These are phyloP conservation scores for Backusella luteola DNA, from an alignment of 192 early-diverging fungal species.

Conservation along the genomic window DNA sequence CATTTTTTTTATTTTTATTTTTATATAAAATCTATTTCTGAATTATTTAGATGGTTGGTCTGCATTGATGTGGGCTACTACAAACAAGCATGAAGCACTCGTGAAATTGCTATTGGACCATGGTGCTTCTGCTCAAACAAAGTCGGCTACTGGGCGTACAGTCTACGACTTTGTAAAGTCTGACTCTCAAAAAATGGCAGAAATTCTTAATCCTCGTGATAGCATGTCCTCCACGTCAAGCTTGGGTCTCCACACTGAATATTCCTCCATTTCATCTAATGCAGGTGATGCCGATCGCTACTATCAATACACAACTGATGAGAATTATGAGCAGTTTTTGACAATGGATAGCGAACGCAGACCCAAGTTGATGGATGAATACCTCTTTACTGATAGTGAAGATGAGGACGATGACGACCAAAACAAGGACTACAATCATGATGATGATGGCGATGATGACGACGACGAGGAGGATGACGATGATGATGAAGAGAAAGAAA, in stretches of 20 bases:
- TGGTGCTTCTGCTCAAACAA: conserved; percentile 69
- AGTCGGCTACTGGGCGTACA: conserved; percentile 73
- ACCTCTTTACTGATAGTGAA: not conserved
- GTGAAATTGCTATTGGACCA: conserved; percentile 75
- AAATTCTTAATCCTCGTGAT: conserved; percentile 34
- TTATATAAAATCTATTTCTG: not conserved
- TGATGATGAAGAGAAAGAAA: conserved; percentile 45
- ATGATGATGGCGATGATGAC: not conserved
- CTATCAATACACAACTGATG: conserved; percentile 32
- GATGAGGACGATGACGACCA: not conserved
- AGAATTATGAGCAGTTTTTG: conserved; percentile 24
- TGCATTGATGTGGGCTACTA: conserved; percentile 91
- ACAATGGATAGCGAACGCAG: conserved; percentile 21
- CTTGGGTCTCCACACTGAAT: conserved; percentile 10
- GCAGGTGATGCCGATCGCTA: conserved; percentile 31
- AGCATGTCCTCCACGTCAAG: conserved; percentile 33
- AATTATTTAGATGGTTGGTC: conserved; percentile 73
- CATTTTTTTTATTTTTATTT: not conserved
- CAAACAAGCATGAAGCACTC: conserved; percentile 75
- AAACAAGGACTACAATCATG: not conserved
- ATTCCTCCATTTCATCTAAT: conserved; percentile 29
- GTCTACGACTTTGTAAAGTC: conserved; percentile 73
- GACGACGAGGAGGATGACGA: not conserved
- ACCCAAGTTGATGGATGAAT: conserved; percentile 18
- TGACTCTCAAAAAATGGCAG: conserved; percentile 53